Evolutionary conservation across 2,329 filamentous ascomycete species (phyloP), one percentile per base, ranked within the genome.

Genomic region (Ceratocystis ficicola): DNA sequence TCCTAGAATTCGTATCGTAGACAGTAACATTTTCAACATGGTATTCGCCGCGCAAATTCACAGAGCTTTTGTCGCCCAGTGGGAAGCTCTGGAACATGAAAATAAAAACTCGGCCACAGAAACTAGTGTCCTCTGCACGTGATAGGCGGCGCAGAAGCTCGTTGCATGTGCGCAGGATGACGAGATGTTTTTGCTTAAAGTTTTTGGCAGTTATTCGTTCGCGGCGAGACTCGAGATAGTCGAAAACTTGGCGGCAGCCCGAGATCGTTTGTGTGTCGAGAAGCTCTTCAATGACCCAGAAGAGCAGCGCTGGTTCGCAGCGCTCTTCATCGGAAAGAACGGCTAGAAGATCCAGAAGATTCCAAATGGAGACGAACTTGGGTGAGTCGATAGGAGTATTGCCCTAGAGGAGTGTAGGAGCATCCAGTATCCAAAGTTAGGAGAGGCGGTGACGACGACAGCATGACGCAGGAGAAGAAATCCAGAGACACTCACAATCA

Each of bases 21-120:
- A 83, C 85, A 1, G 95, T 99, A 65, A 92, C 84, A 78, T 99
- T 99, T 72, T 97, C 94, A 30, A 89, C 85, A 72, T 99, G 94
- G 70, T 94, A 99, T 76, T 97, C 93, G 70, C 94, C 94, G 63
- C 94, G 85, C 48, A 97, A 80, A 72, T 99, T 99, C 62, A 99
- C 94, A 0, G 94, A 96, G 74, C 94, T 97, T 74, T 93, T 94
- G 75, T 99, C 95, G 41, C 93, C 93, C 0, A 99, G 80, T 1
- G 94, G 94, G 72, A 99, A 97, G 74, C 91, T 95, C 74, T 99
- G 94, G 75, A 97, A 99, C 73, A 99, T 84, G 75, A 96, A 99
- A 69, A 99, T 96, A 75, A 97, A 97, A 30, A 99, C 94, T 48
- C 94, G 84, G 17, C 94, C 94, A 72, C 94, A 99, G 73, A 99